A percentile compares a stretch with the other conserved stretches of the same genome.
These are phyloP conservation scores for Rhodotorula kratochvilovae DNA, from an alignment of 768 basidiomycete species.

Conservation along the genomic window DNA sequence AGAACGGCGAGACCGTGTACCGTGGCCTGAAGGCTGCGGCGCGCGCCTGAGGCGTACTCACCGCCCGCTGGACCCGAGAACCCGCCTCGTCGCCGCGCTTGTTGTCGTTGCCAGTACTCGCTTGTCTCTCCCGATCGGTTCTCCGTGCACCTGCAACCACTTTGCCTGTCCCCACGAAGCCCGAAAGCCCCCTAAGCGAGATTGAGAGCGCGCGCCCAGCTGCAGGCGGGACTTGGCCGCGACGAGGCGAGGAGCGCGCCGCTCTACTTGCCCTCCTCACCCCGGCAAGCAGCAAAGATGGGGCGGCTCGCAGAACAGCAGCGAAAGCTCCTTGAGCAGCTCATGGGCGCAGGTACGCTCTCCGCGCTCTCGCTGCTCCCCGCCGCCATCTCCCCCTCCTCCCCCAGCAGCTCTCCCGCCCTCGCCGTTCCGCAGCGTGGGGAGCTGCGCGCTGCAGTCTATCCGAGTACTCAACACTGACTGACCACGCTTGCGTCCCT, in stretches of 20 bases:
- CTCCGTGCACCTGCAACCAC: too few relatives aligned
- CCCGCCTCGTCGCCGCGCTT: background rate
- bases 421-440: too few relatives aligned
- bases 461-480: background rate
- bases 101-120: background rate
- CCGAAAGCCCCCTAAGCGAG: too few relatives aligned
- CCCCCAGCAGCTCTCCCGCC: too few relatives aligned
- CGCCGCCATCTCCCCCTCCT: background rate
- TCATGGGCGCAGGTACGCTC: conserved; percentile 33
- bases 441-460: background rate
- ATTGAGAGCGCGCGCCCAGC: background rate
- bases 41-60: background rate
- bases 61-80: background rate
- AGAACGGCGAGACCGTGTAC: background rate
- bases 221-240: background rate
- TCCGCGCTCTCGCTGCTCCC: background rate
- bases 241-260: background rate
- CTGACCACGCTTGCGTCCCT: background rate
- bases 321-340: conserved; percentile 37
- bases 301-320: conserved; percentile 24
- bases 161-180: too few relatives aligned
- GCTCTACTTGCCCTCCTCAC: background rate
- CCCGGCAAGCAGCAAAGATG: background rate
- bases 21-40: background rate
- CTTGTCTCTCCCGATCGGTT: background rate